Evolutionary conservation across 306 rosid genomes (phyloP).

Genomic region (Astragalus membranaceus): DNA sequence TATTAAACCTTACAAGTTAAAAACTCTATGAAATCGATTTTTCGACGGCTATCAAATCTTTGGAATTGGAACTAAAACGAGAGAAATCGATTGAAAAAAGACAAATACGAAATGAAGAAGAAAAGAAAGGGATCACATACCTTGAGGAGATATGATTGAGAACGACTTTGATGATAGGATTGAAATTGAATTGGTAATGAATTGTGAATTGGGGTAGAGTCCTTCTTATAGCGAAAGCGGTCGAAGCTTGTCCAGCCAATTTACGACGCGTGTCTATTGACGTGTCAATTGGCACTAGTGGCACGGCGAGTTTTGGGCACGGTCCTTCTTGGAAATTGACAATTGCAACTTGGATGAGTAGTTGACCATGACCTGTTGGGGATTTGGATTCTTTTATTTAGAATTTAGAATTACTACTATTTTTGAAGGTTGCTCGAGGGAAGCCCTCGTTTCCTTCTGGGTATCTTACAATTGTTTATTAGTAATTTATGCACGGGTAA

Average conservation of each 20-base stretch:
- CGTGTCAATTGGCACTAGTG: background rate
- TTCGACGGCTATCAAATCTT: background rate
- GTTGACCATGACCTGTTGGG: background rate
- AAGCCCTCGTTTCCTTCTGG: too few relatives aligned
- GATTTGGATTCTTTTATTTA: too few relatives aligned
- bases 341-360: background rate
- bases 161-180: background rate
- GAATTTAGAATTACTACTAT: too few relatives aligned
- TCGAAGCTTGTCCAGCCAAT: background rate
- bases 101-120: background rate
- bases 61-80: background rate
- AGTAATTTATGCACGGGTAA: too few relatives aligned
- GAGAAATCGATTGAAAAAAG: background rate
- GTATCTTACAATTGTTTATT: too few relatives aligned
- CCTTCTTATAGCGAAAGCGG: constrained; percentile 9
- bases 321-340: background rate
- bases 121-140: background rate
- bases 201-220: background rate
- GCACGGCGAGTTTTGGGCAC: background rate
- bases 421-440: too few relatives aligned
- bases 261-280: constrained; percentile 14
- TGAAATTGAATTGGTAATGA: background rate
- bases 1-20: background rate
- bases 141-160: background rate
- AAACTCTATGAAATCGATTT: background rate